Conservation (phyloP, 106 monocot species). For the Dendrobium officinale region DNA sequence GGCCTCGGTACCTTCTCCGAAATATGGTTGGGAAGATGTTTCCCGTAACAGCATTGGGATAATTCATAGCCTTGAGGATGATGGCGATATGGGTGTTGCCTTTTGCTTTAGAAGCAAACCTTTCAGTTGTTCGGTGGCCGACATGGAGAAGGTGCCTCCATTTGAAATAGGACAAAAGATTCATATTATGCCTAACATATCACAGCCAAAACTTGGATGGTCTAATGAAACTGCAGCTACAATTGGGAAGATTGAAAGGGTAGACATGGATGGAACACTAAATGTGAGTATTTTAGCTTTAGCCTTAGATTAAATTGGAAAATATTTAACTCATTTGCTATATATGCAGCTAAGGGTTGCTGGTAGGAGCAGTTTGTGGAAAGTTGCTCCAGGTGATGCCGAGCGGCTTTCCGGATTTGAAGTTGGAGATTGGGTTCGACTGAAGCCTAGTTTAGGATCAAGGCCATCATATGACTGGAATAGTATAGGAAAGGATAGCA, state of each 20-base stretch:
- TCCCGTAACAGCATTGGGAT: slow-evolving; percentile 80
- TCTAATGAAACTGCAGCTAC: slow-evolving; percentile 91
- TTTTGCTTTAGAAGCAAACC: slow-evolving; percentile 85
- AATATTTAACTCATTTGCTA: not conserved
- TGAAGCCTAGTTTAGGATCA: slow-evolving; percentile 57
- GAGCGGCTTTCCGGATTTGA: slow-evolving; percentile 93
- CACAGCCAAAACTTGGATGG: slow-evolving; percentile 89
- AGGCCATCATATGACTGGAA: slow-evolving; percentile 95
- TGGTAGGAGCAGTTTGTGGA: slow-evolving; percentile 86
- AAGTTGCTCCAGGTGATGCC: slow-evolving; percentile 93
- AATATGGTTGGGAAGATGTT: slow-evolving; percentile 99
- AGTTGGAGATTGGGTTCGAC: slow-evolving; percentile 95
- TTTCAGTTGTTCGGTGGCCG: slow-evolving; percentile 85
- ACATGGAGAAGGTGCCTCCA: slow-evolving; percentile 83
- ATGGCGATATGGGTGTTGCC: slow-evolving; percentile 86
- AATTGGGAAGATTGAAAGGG: slow-evolving; percentile 64
- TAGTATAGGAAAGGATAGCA: slow-evolving; percentile 73
- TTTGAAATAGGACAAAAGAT: slow-evolving; percentile 83
- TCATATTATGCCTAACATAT: slow-evolving; percentile 61
- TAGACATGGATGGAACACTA: slow-evolving; percentile 99
- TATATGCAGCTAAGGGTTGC: slow-evolving; percentile 74
- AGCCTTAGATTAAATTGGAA: not conserved
- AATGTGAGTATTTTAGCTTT: slow-evolving; percentile 44
- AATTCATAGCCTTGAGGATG: slow-evolving; percentile 89
- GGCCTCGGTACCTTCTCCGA: slow-evolving; percentile 86